Conservation (phyloP, 1,139 yeast genomes). For the Kurtzmaniella quercitrusa region DNA sequence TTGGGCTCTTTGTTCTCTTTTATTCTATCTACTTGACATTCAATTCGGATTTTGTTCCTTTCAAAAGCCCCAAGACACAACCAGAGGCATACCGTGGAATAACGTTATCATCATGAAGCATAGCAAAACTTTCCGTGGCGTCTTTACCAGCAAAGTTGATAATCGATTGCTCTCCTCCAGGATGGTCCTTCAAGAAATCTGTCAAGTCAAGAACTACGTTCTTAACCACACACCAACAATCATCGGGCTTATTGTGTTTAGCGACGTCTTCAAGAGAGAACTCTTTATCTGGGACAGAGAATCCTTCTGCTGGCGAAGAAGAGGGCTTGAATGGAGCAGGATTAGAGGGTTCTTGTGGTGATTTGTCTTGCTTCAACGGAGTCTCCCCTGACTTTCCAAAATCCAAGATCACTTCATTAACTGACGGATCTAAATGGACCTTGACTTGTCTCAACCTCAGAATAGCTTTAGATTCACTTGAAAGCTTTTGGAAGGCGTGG, state of each 20-base stretch:
- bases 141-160: slow-evolving; percentile 83
- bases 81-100: slow-evolving; percentile 44
- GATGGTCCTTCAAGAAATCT: slow-evolving; percentile 72
- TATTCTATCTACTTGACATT: slow-evolving; percentile 15
- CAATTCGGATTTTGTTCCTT: slow-evolving; percentile 41
- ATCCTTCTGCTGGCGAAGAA: slow-evolving; percentile 9
- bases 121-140: slow-evolving; percentile 78
- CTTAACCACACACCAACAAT: slow-evolving; percentile 86
- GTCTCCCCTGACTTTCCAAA: slow-evolving; percentile 10
- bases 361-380: not conserved
- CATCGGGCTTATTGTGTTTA: slow-evolving; percentile 57
- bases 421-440: slow-evolving; percentile 41
- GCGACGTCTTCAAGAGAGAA: slow-evolving; percentile 53
- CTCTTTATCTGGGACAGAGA: slow-evolving; percentile 38
- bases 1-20: not conserved
- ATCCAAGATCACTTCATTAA: slow-evolving; percentile 15
- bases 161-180: slow-evolving; percentile 81
- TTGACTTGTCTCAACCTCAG: slow-evolving; percentile 40
- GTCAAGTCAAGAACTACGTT: slow-evolving; percentile 84
- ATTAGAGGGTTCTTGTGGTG: not conserved
- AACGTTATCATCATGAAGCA: slow-evolving; percentile 53
- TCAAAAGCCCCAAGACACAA: slow-evolving; percentile 47
- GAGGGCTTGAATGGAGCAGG: slow-evolving; percentile 5
- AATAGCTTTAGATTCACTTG: slow-evolving; percentile 18
- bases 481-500: slow-evolving; percentile 27